These are phyloP conservation scores for Tephrocybe rancida DNA, from an alignment of 768 basidiomycete species.

Conservation along the genomic window DNA sequence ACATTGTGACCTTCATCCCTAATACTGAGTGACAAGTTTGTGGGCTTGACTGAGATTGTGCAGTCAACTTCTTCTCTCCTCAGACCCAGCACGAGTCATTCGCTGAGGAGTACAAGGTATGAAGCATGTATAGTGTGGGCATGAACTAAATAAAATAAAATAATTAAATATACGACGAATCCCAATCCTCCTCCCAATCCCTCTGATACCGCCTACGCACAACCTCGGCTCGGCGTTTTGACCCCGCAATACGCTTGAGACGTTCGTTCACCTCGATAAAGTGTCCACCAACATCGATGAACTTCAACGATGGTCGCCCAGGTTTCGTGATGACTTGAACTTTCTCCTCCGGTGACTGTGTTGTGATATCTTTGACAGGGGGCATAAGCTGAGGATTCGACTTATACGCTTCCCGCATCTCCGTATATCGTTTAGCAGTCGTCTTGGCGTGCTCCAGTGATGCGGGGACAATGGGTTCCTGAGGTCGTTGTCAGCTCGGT, in stretches of 20 bases:
- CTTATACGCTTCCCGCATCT: conserved; percentile 36
- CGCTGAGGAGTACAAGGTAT: too few relatives aligned
- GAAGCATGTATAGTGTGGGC: too few relatives aligned
- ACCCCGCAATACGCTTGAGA: conserved; percentile 48
- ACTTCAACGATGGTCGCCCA: conserved; percentile 60
- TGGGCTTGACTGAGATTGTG: too few relatives aligned
- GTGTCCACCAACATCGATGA: conserved; percentile 74
- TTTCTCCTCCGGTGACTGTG: conserved; percentile 36
- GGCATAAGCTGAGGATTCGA: conserved; percentile 41
- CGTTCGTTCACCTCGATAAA: conserved; percentile 64
- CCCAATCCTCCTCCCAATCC: conserved; percentile 23
- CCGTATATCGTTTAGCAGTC: conserved; percentile 36
- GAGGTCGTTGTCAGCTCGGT: conserved; percentile 5
- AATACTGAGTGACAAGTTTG: too few relatives aligned
- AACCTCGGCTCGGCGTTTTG: conserved; percentile 46
- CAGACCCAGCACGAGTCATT: too few relatives aligned
- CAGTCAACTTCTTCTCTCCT: too few relatives aligned
- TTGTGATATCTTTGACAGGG: conserved; percentile 36
- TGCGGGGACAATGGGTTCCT: conserved; percentile 69
- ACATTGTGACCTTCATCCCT: too few relatives aligned
- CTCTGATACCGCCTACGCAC: conserved; percentile 25
- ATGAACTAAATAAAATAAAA: too few relatives aligned
- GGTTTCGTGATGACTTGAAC: conserved; percentile 38
- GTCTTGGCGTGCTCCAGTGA: conserved; percentile 51
- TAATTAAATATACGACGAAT: too few relatives aligned